Base-by-base conservation (phyloP, 306 rosid genomes). In the Ammopiptanthus mongolicus region DNA sequence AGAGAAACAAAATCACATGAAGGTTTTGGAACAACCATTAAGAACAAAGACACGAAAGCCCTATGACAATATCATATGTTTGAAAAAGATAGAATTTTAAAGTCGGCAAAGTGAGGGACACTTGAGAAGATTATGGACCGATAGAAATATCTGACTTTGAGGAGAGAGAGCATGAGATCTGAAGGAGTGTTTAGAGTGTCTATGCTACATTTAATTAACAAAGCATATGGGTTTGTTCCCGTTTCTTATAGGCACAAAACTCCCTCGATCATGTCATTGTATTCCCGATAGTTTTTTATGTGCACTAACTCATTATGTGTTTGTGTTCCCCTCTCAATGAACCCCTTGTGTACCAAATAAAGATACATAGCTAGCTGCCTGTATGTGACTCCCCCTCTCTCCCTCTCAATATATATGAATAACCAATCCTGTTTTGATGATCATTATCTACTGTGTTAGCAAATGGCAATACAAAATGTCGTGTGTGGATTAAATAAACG, bases 1-100 rank as follows among this genome's bases (percentile, higher is more conserved):
- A 59, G 55, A 68, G 86, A n/a, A n/a, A 80, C 89, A 69, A 57
- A 1, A 58, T 48, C 87, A 80, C 85, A 83, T 83, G 28, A 79
- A 63, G 71, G 63, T 60, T 79, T 60, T 67, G 66, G 65, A 14
- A 42, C 21, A 69, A 18, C 7, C 57, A 41, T 56, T 41, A 19
- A 50, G 83, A 67, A 72, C 33, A 39, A 60, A 1, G 84, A 78
- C 75, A 71, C 5, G 48, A 47, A 80, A 84, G 17, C 64, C 52
- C 71, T 58, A 64, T 5, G 46, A 47, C 48, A 77, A 60, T 73
- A 73, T 66, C 39, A 31, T 48, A 36, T 14, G 39, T 77, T 81
- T 70, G 69, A 60, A 70, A 3, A n/a, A 65, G 8, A 8, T 22
- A 69, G 55, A 47, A 29, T 64, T 73, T 28, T 51, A 63, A 44